phyloP scores from a whole-genome alignment of 345 rosid genomes.

The Salix udensis region DNA sequence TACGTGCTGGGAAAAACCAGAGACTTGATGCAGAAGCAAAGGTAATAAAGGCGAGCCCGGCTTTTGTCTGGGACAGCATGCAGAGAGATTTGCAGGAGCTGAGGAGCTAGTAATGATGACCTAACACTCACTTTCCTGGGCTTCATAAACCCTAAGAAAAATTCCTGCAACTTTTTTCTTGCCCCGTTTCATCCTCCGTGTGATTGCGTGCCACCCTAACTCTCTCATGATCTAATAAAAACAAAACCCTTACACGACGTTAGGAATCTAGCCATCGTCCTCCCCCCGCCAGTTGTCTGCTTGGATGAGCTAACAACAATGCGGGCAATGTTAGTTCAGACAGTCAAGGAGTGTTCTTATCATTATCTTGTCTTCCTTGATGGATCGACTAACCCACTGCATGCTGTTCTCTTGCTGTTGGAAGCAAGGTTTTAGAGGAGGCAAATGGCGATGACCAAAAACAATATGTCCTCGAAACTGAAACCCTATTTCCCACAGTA shows the following conservation, averaged over 20 bases:
- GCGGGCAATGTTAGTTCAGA: too few relatives aligned
- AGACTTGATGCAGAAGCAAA: slow-evolving; percentile 29
- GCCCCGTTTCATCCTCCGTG: slow-evolving; percentile 8
- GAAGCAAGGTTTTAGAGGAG: not conserved
- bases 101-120: slow-evolving; percentile 33
- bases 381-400: too few relatives aligned
- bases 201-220: slow-evolving; percentile 26
- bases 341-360: too few relatives aligned
- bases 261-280: not conserved
- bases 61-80: slow-evolving; percentile 19
- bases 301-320: too few relatives aligned
- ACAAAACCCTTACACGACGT: not conserved
- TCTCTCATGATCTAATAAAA: too few relatives aligned
- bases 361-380: too few relatives aligned
- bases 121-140: slow-evolving; percentile 5
- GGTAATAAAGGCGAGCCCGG: not conserved
- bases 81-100: slow-evolving; percentile 21
- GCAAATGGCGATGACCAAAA: not conserved
- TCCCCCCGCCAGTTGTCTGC: too few relatives aligned
- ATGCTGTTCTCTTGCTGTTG: too few relatives aligned
- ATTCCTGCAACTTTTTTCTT: not conserved
- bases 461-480: slow-evolving; percentile 3
- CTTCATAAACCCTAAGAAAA: not conserved
- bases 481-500: not conserved
- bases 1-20: not conserved